Evolutionary conservation across 805 yeast genomes (phyloP).

Genomic region (Komagataella pseudopastoris): DNA sequence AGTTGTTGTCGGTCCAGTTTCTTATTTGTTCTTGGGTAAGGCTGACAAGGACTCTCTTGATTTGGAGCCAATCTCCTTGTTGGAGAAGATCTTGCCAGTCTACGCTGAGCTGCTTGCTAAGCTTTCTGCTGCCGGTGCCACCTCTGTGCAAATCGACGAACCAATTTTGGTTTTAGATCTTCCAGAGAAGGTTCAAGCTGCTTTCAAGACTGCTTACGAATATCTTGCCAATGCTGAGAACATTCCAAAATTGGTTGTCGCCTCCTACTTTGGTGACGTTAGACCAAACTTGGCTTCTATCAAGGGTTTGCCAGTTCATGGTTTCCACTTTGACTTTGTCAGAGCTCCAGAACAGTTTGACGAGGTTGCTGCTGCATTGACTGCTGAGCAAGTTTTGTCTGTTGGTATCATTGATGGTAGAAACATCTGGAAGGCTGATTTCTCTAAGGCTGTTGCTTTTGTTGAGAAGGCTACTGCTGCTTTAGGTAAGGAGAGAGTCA

Average conservation of each 20-base stretch:
- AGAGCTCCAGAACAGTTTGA: conserved; percentile 95
- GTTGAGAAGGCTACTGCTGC: conserved; percentile 75
- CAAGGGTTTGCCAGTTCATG: conserved; percentile 83
- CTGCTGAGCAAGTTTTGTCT: conserved; percentile 67
- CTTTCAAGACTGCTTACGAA: conserved; percentile 82
- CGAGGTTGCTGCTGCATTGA: conserved; percentile 55
- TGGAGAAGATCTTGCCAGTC: conserved; percentile 84
- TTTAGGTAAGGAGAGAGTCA: conserved; percentile 76
- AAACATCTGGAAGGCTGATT: conserved; percentile 98
- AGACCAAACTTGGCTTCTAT: conserved; percentile 90
- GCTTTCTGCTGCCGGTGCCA: conserved; percentile 91
- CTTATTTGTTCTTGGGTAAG: conserved; percentile 91
- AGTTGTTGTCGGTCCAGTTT: conserved; percentile 91
- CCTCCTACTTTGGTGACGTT: conserved; percentile 97
- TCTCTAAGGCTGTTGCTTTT: conserved; percentile 68
- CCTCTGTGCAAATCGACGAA: conserved; percentile 92
- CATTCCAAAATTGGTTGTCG: conserved; percentile 67
- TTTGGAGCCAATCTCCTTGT: conserved; percentile 81
- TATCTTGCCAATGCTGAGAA: conserved; percentile 52
- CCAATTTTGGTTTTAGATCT: conserved; percentile 92
- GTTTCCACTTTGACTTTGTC: conserved; percentile 92
- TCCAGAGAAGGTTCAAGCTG: conserved; percentile 69
- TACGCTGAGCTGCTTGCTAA: conserved; percentile 81
- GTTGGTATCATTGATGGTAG: conserved; percentile 98
- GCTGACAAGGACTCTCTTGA: conserved; percentile 96